phyloP scores from a whole-genome alignment of 805 yeast species.

The Ogataea glucozyma region DNA sequence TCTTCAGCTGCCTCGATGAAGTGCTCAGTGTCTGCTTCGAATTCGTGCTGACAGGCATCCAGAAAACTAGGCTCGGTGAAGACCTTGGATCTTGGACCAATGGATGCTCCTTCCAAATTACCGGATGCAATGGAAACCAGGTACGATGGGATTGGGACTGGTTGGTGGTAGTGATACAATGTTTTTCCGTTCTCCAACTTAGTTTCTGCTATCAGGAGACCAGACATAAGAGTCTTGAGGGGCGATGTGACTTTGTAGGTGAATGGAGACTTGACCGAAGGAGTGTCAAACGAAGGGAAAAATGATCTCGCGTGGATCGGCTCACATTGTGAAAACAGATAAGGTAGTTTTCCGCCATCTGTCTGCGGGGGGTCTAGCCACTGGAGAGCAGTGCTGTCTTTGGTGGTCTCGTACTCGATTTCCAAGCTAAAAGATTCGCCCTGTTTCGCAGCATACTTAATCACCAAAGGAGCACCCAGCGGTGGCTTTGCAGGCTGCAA shows the following conservation, averaged over 20 bases:
- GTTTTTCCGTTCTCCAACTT: constrained; percentile 36
- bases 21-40: constrained; percentile 75
- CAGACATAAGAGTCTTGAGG: constrained; percentile 73
- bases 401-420: constrained; percentile 68
- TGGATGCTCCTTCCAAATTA: constrained; percentile 60
- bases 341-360: constrained; percentile 67
- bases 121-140: constrained; percentile 86
- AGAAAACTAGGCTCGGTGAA: constrained; percentile 75
- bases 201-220: constrained; percentile 34
- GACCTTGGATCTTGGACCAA: constrained; percentile 86
- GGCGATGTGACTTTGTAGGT: constrained; percentile 60
- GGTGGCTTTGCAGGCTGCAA: constrained; percentile 49
- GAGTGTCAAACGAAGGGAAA: constrained; percentile 91
- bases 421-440: constrained; percentile 31
- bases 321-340: constrained; percentile 86
- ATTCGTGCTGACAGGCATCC: constrained; percentile 73
- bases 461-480: constrained; percentile 57
- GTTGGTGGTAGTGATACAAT: constrained; percentile 60
- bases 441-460: constrained; percentile 27
- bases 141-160: constrained; percentile 83
- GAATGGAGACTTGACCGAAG: constrained; percentile 72
- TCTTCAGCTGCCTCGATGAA: constrained; percentile 78
- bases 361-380: constrained; percentile 78
- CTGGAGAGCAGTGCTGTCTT: constrained; percentile 79
- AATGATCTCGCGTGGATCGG: constrained; percentile 88